Evolutionary conservation across 495 filamentous ascomycete species (phyloP), one percentile per base, ranked within the genome.

Genomic region (Annulohypoxylon bovei): DNA sequence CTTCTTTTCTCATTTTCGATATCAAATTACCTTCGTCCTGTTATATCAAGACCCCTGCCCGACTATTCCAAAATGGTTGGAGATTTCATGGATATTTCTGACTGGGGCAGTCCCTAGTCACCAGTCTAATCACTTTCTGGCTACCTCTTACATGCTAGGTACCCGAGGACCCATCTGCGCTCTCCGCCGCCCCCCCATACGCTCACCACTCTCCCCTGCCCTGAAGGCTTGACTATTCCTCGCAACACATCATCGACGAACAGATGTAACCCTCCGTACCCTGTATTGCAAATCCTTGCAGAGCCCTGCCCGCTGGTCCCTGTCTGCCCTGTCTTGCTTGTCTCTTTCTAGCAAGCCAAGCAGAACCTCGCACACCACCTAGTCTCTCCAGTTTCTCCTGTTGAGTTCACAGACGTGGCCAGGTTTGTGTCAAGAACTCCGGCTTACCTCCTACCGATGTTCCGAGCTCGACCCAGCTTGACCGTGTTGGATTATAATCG

Each of bases 391-490:
- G 52, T 75, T 70, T 77, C 76, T 77, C 77, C 76, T 68, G 64
- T 72, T 67, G 75, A 76, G 72, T 79, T 74, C 77, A 81, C 75
- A 82, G 77, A 83, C 76, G 76, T 77, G 78, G 78, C 77, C 79
- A 80, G 75, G 81, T 76, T 79, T 83, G 81, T 81, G 80, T 80
- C 81, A 83, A 79, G 78, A 75, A 79, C 79, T 77, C 65, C 81
- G 81, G 81, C 80, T 81, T 81, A 81, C 78, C 78, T 82, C 81
- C 79, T 84, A 83, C 82, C 80, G 81, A 78, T 75, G 81, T 81
- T 79, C 82, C 81, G 79, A 80, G 73, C 81, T 74, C 78, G 78
- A 75, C 71, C 79, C 73, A 79, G 71, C 78, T 67, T 78, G 79
- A 76, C 78, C 79, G 74, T 79, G 78, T 78, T 80, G 80, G 76